Evolutionary conservation across 805 yeast species (phyloP), one percentile per base, ranked within the genome.

Genomic region (Pichia rugopelliculosa): DNA sequence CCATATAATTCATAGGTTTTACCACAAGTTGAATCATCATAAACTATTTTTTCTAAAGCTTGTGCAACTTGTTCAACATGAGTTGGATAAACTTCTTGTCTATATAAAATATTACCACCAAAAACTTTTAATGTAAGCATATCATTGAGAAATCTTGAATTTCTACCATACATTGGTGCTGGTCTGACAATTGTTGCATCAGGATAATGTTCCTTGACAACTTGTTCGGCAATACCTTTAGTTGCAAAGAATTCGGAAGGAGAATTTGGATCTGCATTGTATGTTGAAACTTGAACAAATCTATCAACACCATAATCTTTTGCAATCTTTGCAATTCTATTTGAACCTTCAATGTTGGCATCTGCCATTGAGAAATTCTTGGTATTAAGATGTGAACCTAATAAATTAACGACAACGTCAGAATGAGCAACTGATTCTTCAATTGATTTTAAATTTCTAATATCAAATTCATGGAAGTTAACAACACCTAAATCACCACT

Each of bases 401-500:
- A 72, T 64, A 86, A 72, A 69, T 87, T 87, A 70, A 73, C 82
- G 9, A 87, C 95, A 48, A 87, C 84, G 61, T 87, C 96, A 4
- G 91, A 80, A 66, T 84, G 80, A 55, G 82, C 80, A 39, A 87
- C 87, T 11, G 87, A 71, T 55, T 84, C 86, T 62, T 84, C 85
- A 53, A 87, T 81, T 13, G 88, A 79, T 59, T 81, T 70, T 58
- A 84, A 56, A 70, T 87, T 87, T 66, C 96, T 75, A 53, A 87
- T 70, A 64, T 87, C 96, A 59, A 85, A 79, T 66, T 87, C 96
- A 53, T 85, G 79, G 64, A 80, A 82, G 68, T 84, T 84, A 26
- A 87, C 88, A 39, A 87, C 95, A 27, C 96, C 96, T 55, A 87
- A 76, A 65, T 87, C 96, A 41, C 96, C 96, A 42, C 82, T 74